Evolutionary conservation across 768 basidiomycete species (phyloP).

Genomic region (Suillus placidus): DNA sequence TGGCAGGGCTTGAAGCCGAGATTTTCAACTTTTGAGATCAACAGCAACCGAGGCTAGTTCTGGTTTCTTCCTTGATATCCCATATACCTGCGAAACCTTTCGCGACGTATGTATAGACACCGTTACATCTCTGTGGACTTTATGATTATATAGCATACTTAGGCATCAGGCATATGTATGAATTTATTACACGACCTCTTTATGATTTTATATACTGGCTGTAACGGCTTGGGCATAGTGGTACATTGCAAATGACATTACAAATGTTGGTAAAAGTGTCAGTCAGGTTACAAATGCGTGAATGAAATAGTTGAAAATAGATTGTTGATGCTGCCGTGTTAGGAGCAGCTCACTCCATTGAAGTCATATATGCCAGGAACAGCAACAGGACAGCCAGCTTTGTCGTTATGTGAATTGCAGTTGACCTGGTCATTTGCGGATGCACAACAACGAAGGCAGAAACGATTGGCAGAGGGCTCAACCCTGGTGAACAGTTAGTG

Average conservation of each 20-base stretch:
- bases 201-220: slow-evolving; percentile 5
- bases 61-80: background rate
- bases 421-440: slow-evolving; percentile 44
- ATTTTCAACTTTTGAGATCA: background rate
- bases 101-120: background rate
- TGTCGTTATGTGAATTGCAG: slow-evolving; percentile 55
- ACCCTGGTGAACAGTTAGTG: slow-evolving; percentile 35
- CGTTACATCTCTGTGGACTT: background rate
- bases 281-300: background rate
- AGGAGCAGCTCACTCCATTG: slow-evolving; percentile 40
- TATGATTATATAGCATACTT: background rate
- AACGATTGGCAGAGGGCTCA: slow-evolving; percentile 47
- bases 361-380: slow-evolving; percentile 52
- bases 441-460: slow-evolving; percentile 53
- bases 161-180: slow-evolving; percentile 3
- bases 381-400: slow-evolving; percentile 43
- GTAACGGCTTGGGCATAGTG: slow-evolving; percentile 2
- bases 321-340: slow-evolving; percentile 3
- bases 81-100: background rate
- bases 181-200: slow-evolving; percentile 5
- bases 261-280: background rate
- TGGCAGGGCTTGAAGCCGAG: slow-evolving; percentile 36
- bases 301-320: slow-evolving; percentile 1
- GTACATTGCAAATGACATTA: slow-evolving; percentile 1
- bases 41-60: background rate